Evolutionary conservation across 2,329 filamentous ascomycete species (phyloP), one percentile per base, ranked within the genome.

Genomic region (Cercospora brassicicola): DNA sequence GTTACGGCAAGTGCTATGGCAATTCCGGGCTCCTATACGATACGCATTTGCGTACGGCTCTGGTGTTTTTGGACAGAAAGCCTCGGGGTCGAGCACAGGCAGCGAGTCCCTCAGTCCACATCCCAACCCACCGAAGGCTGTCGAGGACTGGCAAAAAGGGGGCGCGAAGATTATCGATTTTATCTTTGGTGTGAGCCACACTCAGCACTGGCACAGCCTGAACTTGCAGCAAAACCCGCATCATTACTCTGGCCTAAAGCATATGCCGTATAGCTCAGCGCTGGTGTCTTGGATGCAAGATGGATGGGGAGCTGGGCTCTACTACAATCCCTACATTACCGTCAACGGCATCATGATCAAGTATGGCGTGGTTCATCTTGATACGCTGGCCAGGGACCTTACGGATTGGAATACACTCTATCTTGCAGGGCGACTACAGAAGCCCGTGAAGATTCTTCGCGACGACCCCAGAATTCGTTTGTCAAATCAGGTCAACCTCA

Each of bases 31-130:
- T 0, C 94, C 95, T 0, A 96, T 99, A 73, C 89, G 94, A 65
- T 98, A 98, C 82, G 94, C 94, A 13, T 97, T 99, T 79, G 95
- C 95, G 1, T 99, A 99, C 77, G 95, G 95, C 23, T 98, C 94
- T 5, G 95, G 95, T 3, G 95, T 99, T 9, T 99, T 99, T 76
- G 89, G 94, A 0, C 95, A 99, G 78, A 86, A 86, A 72, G 72
- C 73, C 9, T 70, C 69, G 7, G 78, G 79, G 51, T 78, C 78
- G 42, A 79, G 82, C 55, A 77, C 82, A 77, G 80, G 82, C 68
- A 80, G 82, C 69, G 82, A 89, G 61, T 83, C 63, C 18, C 53
- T 87, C 61, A 88, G 89, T 20, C 87, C 94, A 26, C 94, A 98
- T 77, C 90, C 94, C 6, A 90, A 93, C 69, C 90, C 94, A 1